phyloP scores from a whole-genome alignment of 2,329 filamentous ascomycete genomes.

The Ascochyta fabae region DNA sequence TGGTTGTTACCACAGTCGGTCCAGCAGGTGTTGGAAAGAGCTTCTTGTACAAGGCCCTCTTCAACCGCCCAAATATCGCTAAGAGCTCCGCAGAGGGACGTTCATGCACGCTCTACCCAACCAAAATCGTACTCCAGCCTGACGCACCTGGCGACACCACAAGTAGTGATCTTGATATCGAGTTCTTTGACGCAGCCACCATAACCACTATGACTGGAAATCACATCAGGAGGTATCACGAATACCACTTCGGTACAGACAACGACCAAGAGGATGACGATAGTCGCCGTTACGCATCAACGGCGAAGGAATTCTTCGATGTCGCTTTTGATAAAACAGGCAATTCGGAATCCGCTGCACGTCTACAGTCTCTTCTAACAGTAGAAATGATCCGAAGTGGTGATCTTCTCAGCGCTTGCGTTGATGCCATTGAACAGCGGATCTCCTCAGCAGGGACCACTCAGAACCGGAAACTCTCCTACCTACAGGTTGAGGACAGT shows the following conservation, averaged over 20 bases:
- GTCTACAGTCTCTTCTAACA: neutral
- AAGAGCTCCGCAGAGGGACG: conserved; percentile 15
- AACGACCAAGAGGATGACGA: conserved; percentile 5
- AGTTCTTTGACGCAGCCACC: neutral
- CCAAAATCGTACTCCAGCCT: neutral
- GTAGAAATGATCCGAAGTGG: neutral
- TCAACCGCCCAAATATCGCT: conserved; percentile 11
- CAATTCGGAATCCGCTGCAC: neutral
- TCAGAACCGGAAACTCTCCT: neutral
- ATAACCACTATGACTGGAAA: conserved; percentile 4
- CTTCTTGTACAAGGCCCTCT: conserved; percentile 13
- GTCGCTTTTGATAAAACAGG: neutral
- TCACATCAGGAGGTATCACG: conserved; percentile 8
- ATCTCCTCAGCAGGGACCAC: neutral
- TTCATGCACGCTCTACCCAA: conserved; percentile 14
- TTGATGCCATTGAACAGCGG: conserved; percentile 9
- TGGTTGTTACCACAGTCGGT: conserved; percentile 9
- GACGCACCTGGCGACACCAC: neutral
- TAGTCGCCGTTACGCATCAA: conserved; percentile 4
- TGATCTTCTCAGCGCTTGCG: neutral
- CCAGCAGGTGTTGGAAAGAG: conserved; percentile 14
- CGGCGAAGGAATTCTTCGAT: conserved; percentile 12
- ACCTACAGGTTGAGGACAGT: conserved; percentile 3
- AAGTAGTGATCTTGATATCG: conserved; percentile 7
- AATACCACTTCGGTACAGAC: conserved; percentile 2